A percentile compares a stretch with the other conserved stretches of the same genome.
Evolutionary conservation across 192 early-diverging fungal species (phyloP).

Genomic region (Chytriomyces sp.): DNA sequence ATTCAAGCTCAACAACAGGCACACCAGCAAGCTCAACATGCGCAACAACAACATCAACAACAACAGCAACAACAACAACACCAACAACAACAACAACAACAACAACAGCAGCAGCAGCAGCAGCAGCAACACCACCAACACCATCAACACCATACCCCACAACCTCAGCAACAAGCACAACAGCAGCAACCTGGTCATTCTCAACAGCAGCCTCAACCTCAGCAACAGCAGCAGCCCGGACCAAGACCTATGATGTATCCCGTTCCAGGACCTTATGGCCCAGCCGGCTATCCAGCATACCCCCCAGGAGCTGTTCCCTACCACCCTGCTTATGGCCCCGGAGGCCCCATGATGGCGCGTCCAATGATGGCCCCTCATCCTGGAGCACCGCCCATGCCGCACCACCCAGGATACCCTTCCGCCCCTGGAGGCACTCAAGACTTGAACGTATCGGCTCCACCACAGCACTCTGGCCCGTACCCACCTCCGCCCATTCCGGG

Average conservation of each 20-base stretch:
- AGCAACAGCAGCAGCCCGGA: not conserved
- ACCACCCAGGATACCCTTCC: not conserved
- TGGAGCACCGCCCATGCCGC: not conserved
- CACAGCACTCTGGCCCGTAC: not conserved
- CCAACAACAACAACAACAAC: not conserved
- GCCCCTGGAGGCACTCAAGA: not conserved
- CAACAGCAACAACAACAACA: too few species aligned
- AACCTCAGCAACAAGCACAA: not conserved
- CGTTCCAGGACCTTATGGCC: too few species aligned
- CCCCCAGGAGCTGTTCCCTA: too few species aligned
- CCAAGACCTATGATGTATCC: not conserved
- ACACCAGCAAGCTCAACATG: too few species aligned
- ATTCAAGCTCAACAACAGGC: not conserved
- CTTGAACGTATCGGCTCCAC: not conserved
- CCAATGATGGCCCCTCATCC: not conserved
- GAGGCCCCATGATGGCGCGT: too few species aligned
- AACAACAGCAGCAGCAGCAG: too few species aligned
- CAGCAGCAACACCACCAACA: not conserved
- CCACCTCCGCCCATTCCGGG: conserved; percentile 7
- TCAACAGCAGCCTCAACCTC: not conserved
- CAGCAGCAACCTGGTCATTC: not conserved
- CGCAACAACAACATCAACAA: too few species aligned
- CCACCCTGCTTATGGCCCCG: too few species aligned
- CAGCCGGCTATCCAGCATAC: too few species aligned
- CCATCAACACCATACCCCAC: not conserved